phyloP scores from a whole-genome alignment of 306 rosid species.

The Inga laurina region DNA sequence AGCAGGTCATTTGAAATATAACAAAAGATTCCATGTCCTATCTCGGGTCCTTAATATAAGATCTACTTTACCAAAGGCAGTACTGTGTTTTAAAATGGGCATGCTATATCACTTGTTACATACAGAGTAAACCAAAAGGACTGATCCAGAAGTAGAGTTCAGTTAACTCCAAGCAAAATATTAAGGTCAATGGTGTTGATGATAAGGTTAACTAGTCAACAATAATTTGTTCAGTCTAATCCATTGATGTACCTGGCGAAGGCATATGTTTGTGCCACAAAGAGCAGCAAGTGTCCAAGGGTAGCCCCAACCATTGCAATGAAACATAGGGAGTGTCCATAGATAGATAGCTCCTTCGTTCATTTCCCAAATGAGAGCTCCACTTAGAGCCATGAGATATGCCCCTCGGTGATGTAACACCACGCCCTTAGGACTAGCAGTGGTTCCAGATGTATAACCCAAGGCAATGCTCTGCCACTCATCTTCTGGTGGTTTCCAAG shows the following conservation, averaged over 20 bases:
- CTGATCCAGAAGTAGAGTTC: neutral
- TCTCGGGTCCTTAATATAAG: too few species aligned
- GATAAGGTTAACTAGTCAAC: conserved; percentile 2
- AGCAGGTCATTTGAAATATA: neutral
- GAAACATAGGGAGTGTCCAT: conserved; percentile 96
- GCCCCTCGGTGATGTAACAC: conserved; percentile 95
- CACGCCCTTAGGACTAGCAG: conserved; percentile 97
- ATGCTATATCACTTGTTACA: neutral
- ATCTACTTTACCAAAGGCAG: too few species aligned
- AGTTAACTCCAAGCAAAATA: neutral
- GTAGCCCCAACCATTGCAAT: conserved; percentile 98
- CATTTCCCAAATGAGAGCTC: conserved; percentile 86
- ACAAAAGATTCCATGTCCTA: neutral
- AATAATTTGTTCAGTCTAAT: conserved; percentile 7
- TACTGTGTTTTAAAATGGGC: neutral
- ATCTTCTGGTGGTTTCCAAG: conserved; percentile 92
- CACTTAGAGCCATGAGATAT: conserved; percentile 50
- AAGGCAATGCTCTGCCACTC: conserved; percentile 98
- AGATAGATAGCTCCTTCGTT: conserved; percentile 86
- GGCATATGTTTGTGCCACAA: conserved; percentile 85
- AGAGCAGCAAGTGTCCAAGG: conserved; percentile 92
- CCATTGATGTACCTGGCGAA: conserved; percentile 69
- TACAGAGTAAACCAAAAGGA: neutral
- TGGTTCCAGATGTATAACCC: conserved; percentile 97
- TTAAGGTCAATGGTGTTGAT: too few species aligned